These are phyloP conservation scores for Triticum timopheevii DNA, from an alignment of 176 grass and related monocot genomes.

Conservation along the genomic window DNA sequence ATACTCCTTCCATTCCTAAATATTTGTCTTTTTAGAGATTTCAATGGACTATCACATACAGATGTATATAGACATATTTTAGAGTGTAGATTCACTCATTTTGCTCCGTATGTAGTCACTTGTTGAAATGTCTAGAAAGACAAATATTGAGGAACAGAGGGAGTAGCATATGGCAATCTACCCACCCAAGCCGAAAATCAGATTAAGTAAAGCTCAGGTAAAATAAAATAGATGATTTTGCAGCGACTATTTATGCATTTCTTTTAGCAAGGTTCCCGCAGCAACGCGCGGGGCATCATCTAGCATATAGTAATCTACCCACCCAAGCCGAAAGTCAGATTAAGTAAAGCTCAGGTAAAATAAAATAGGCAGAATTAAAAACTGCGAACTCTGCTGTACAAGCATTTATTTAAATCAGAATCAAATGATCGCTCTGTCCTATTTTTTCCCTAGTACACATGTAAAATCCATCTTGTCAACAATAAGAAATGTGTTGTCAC, in stretches of 20 bases:
- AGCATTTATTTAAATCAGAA: conserved; percentile 6
- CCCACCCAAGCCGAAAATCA: neutral
- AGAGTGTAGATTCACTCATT: too few species aligned
- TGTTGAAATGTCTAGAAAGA: too few species aligned
- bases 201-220: neutral
- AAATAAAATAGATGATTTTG: neutral
- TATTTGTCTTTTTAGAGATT: too few species aligned
- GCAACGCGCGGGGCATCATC: too few species aligned
- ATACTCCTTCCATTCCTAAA: too few species aligned
- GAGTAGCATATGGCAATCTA: neutral
- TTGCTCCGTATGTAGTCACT: too few species aligned
- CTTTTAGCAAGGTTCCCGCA: too few species aligned
- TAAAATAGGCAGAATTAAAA: neutral
- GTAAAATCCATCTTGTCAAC: conserved; percentile 11
- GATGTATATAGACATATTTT: too few species aligned
- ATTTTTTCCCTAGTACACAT: neutral
- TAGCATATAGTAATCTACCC: neutral
- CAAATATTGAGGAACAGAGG: too few species aligned
- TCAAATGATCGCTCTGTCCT: neutral
- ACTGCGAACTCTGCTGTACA: neutral
- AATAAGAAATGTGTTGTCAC: neutral
- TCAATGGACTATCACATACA: too few species aligned
- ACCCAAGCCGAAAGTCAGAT: neutral
- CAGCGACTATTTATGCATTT: too few species aligned
- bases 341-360: neutral